Evolutionary conservation across 257 asterid genomes (phyloP).

Genomic region (Voacanga thouarsii): DNA sequence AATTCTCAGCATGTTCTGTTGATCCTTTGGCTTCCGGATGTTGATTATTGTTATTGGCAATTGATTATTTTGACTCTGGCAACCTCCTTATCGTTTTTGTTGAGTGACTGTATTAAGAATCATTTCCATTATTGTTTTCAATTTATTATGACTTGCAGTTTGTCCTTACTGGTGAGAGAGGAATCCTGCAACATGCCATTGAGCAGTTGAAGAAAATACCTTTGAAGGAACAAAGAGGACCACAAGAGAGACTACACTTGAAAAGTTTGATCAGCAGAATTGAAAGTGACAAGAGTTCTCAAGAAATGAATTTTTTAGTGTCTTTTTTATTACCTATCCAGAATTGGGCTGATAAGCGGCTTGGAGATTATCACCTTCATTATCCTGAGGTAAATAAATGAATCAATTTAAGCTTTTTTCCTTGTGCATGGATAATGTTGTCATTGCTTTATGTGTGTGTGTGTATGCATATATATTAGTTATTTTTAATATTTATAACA

Average conservation of each 20-base stretch:
- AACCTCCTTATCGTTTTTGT: not conserved
- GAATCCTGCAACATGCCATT: conserved; percentile 70
- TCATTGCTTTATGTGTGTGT: not conserved
- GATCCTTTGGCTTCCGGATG: not conserved
- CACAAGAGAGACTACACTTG: conserved; percentile 87
- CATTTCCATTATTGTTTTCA: not conserved
- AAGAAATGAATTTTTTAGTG: conserved; percentile 78
- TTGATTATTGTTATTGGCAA: not conserved
- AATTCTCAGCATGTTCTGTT: not conserved
- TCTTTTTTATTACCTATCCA: conserved; percentile 79
- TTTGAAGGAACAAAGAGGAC: conserved; percentile 90
- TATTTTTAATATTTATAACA: no score
- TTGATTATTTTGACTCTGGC: not conserved
- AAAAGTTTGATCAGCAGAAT: conserved; percentile 80
- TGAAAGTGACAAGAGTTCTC: conserved; percentile 61
- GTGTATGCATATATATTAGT: no score
- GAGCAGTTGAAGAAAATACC: conserved; percentile 88
- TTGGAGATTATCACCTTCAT: conserved; percentile 79
- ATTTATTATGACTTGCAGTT: conserved; percentile 45
- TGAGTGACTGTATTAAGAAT: not conserved
- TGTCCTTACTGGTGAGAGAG: conserved; percentile 87
- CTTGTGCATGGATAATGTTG: not conserved
- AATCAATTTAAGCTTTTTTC: not conserved
- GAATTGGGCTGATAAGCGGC: conserved; percentile 89
- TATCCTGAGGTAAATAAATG: conserved; percentile 66